Percentiles rank a stretch among this genome's conserved stretches.
Conservation (phyloP, 331 rosid species). For the Dryas integrifolia region DNA sequence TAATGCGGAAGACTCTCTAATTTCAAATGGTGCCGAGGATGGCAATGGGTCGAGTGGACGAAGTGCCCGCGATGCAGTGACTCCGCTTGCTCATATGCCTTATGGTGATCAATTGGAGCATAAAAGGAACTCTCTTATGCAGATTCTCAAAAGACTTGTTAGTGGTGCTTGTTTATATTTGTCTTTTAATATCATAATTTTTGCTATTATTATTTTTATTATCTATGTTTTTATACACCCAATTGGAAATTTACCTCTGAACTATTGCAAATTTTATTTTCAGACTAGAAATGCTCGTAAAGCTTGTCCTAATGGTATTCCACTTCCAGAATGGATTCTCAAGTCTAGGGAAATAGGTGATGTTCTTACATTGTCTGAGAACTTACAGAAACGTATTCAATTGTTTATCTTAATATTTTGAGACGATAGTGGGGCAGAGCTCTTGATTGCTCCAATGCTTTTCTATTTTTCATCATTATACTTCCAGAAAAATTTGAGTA, state of each 20-base stretch:
- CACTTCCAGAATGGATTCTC: constrained; percentile 89
- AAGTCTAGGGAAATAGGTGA: constrained; percentile 82
- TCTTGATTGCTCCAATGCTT: constrained; percentile 7
- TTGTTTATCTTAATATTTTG: not conserved
- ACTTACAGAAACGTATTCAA: constrained; percentile 2
- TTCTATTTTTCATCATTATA: constrained; percentile 8
- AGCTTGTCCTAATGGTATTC: constrained; percentile 77
- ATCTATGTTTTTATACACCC: not conserved
- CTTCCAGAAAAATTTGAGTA: constrained; percentile 5
- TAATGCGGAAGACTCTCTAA: constrained; percentile 25
- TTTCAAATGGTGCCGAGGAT: constrained; percentile 40
- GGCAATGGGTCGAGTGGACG: constrained; percentile 46
- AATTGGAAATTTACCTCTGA: constrained; percentile 10
- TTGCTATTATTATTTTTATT: not conserved
- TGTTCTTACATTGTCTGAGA: constrained; percentile 16
- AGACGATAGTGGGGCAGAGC: not conserved
- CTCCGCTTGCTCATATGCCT: constrained; percentile 84
- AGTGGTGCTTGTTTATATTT: constrained; percentile 33
- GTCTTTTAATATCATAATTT: not conserved
- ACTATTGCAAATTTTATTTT: constrained; percentile 17
- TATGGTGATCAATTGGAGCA: constrained; percentile 86
- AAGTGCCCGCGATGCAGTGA: constrained; percentile 63
- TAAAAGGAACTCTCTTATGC: constrained; percentile 64
- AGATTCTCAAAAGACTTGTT: constrained; percentile 80
- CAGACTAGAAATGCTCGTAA: constrained; percentile 89